Percentiles rank a stretch among this genome's conserved stretches.
These are phyloP conservation scores for Penicillium palitans DNA, from an alignment of 2,329 filamentous ascomycete genomes.

Conservation along the genomic window DNA sequence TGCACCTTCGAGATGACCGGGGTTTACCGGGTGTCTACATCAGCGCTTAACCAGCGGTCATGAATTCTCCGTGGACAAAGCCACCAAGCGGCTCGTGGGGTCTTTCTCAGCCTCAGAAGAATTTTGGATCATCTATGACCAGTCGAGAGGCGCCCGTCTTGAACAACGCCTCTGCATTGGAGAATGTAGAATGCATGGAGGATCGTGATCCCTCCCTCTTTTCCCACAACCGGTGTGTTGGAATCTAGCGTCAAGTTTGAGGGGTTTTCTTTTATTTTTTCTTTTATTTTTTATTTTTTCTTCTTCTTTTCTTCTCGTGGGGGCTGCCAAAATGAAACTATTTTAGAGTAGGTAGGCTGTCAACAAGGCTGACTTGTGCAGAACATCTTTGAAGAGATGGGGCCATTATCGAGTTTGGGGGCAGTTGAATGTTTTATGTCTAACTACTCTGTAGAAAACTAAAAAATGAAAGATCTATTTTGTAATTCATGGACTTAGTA, in stretches of 20 bases:
- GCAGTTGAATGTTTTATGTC: too few relatives aligned
- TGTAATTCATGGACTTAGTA: background rate
- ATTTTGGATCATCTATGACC: constrained; percentile 11
- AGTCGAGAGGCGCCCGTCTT: constrained; percentile 23
- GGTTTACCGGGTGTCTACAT: constrained; percentile 6
- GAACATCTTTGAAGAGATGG: background rate
- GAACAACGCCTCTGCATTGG: background rate
- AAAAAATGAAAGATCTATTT: background rate
- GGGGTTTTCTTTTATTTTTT: background rate
- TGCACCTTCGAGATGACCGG: constrained; percentile 6
- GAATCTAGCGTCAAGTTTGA: background rate
- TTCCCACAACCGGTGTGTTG: constrained; percentile 1
- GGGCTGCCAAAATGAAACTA: background rate
- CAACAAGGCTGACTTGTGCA: constrained; percentile 4
- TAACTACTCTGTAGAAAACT: too few relatives aligned
- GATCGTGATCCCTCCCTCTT: background rate
- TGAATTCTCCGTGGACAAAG: constrained; percentile 24
- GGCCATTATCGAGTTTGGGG: background rate
- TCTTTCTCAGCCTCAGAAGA: constrained; percentile 25
- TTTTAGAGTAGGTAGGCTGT: background rate
- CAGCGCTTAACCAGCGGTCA: constrained; percentile 29
- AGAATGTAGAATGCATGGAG: background rate
- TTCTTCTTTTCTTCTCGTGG: background rate
- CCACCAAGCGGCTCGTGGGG: constrained; percentile 21
- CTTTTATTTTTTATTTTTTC: background rate